phyloP scores from a whole-genome alignment of 1,139 yeast genomes.

The Pichia sp. region DNA sequence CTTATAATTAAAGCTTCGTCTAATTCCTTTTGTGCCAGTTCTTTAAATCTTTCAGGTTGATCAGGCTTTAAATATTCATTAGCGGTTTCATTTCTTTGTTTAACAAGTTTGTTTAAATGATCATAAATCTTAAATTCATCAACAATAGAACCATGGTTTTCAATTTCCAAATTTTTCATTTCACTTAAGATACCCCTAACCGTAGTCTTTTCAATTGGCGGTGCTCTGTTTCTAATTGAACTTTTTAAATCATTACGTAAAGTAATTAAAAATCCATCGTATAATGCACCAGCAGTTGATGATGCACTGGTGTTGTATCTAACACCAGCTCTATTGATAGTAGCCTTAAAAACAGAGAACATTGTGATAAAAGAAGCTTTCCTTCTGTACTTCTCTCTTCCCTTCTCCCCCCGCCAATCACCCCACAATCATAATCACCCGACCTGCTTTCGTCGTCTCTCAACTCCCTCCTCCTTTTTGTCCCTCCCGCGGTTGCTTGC shows the following conservation, averaged over 20 bases:
- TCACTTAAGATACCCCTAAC: slow-evolving; percentile 51
- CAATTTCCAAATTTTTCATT: slow-evolving; percentile 57
- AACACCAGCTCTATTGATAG: slow-evolving; percentile 1
- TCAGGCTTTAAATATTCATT: slow-evolving; percentile 44
- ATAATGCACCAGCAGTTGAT: slow-evolving; percentile 24
- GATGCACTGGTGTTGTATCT: slow-evolving; percentile 9
- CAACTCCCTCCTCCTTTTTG: no score
- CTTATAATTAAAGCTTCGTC: slow-evolving; percentile 44
- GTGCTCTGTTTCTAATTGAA: slow-evolving; percentile 44
- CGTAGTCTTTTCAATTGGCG: slow-evolving; percentile 43
- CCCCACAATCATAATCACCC: no score
- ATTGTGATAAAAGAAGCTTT: background rate
- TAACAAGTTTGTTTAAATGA: slow-evolving; percentile 42
- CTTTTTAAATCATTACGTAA: slow-evolving; percentile 44
- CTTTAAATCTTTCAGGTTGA: slow-evolving; percentile 40
- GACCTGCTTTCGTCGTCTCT: no score
- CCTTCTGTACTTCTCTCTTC: no score
- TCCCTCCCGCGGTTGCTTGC: no score
- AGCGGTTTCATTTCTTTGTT: slow-evolving; percentile 51
- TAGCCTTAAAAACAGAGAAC: no score
- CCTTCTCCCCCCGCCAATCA: no score
- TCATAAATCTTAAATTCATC: slow-evolving; percentile 47
- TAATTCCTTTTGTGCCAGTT: slow-evolving; percentile 48
- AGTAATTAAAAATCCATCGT: slow-evolving; percentile 31
- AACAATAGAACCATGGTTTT: slow-evolving; percentile 36